These are phyloP conservation scores for Craterostigma plantagineum DNA, from an alignment of 257 asterid genomes.

Conservation along the genomic window DNA sequence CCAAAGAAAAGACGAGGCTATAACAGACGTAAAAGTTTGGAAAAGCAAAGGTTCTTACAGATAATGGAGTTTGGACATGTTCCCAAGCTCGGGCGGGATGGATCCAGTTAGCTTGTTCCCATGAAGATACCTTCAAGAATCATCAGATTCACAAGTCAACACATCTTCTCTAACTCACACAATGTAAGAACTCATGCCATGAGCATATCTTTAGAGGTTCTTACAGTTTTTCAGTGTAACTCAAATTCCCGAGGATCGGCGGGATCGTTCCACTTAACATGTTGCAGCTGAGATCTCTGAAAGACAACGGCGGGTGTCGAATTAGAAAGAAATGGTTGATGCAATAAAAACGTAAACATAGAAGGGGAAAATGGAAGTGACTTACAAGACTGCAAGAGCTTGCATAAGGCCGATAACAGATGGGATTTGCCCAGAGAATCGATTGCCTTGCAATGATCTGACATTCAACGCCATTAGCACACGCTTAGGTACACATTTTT, in stretches of 20 bases:
- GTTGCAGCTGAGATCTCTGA: constrained; percentile 83
- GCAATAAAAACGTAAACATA: too few relatives aligned
- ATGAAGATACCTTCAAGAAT: constrained; percentile 56
- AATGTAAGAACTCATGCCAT: too few relatives aligned
- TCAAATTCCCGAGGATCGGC: constrained; percentile 83
- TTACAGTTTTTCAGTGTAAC: constrained; percentile 84
- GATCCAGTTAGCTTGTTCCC: constrained; percentile 79
- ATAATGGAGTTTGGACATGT: constrained; percentile 91
- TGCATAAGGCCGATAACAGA: constrained; percentile 93
- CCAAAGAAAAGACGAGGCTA: too few relatives aligned
- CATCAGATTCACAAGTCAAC: neutral
- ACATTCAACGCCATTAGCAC: neutral
- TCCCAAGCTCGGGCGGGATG: constrained; percentile 86
- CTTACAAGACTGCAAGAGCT: constrained; percentile 98
- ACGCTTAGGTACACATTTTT: too few relatives aligned
- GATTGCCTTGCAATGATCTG: constrained; percentile 49
- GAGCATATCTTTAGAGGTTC: constrained; percentile 7
- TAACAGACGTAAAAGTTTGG: neutral
- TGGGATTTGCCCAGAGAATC: constrained; percentile 65
- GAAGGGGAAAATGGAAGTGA: neutral
- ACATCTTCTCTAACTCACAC: too few relatives aligned
- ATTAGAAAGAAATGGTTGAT: too few relatives aligned
- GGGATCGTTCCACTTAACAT: constrained; percentile 82
- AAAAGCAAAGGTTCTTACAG: constrained; percentile 21
- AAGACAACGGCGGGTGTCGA: neutral